phyloP scores from a whole-genome alignment of 148 eudicot species.

The Bassia scoparia region DNA sequence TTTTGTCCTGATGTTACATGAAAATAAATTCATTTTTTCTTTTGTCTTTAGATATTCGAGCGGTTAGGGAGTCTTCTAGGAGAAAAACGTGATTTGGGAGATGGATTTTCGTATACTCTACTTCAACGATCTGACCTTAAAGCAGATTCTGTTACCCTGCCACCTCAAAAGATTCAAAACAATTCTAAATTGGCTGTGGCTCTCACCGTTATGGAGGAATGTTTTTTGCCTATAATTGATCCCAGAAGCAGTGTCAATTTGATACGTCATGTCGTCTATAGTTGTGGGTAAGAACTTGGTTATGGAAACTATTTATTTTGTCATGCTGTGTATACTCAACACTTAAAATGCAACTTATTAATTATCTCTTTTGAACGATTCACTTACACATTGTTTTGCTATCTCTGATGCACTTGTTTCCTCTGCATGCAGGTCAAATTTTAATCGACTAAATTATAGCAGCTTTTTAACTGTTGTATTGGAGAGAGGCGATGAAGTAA shows the following conservation, averaged over 20 bases:
- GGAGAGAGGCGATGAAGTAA: slow-evolving; percentile 78
- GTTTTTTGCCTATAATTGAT: slow-evolving; percentile 87
- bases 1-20: neutral
- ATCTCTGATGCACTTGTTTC: neutral
- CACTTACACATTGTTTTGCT: neutral
- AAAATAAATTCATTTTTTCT: neutral
- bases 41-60: slow-evolving; percentile 48
- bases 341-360: neutral
- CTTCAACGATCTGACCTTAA: slow-evolving; percentile 54
- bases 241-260: slow-evolving; percentile 69
- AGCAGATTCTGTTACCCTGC: slow-evolving; percentile 25
- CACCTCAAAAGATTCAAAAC: slow-evolving; percentile 48
- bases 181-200: slow-evolving; percentile 91
- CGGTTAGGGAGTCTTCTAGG: slow-evolving; percentile 57
- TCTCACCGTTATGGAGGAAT: slow-evolving; percentile 74
- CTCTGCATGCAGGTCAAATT: slow-evolving; percentile 57
- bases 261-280: slow-evolving; percentile 72
- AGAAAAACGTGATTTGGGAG: slow-evolving; percentile 55
- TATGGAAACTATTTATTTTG: neutral
- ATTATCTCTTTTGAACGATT: neutral
- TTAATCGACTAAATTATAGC: slow-evolving; percentile 63
- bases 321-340: neutral
- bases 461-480: slow-evolving; percentile 68
- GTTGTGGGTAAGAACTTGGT: slow-evolving; percentile 67
- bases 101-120: slow-evolving; percentile 75